Evolutionary conservation across 2,329 filamentous ascomycete species (phyloP).

Genomic region (Beauveria medogensis): DNA sequence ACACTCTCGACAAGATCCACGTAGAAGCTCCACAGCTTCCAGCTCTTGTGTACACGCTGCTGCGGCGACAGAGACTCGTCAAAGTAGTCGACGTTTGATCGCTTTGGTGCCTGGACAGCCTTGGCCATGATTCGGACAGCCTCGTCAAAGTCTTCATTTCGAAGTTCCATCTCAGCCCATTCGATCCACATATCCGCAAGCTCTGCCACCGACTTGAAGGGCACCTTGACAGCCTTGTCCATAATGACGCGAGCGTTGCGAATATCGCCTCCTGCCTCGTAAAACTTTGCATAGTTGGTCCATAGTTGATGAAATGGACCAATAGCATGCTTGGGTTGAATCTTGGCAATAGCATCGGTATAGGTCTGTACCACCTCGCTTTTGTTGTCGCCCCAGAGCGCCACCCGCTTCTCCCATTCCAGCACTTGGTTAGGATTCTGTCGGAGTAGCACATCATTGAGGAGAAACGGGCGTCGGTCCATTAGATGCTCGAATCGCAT

Average conservation of each 20-base stretch:
- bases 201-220: conserved; percentile 95
- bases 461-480: conserved; percentile 89
- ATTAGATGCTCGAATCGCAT: conserved; percentile 97
- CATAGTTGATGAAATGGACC: conserved; percentile 93
- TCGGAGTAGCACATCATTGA: conserved; percentile 90
- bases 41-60: conserved; percentile 96
- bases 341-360: conserved; percentile 84
- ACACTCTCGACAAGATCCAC: conserved; percentile 96
- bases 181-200: conserved; percentile 98
- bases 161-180: conserved; percentile 97
- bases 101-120: conserved; percentile 91
- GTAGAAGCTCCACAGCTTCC: conserved; percentile 99
- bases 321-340: conserved; percentile 87
- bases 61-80: conserved; percentile 91
- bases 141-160: conserved; percentile 91
- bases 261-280: conserved; percentile 80
- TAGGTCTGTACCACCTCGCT: conserved; percentile 89
- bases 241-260: conserved; percentile 83
- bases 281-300: conserved; percentile 96
- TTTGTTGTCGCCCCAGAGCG: conserved; percentile 89
- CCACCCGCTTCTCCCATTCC: conserved; percentile 97
- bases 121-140: conserved; percentile 96
- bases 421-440: conserved; percentile 95
- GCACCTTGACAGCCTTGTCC: conserved; percentile 96
- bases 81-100: conserved; percentile 98